Evolutionary conservation across 1,284 basidiomycete species (phyloP), one percentile per base, ranked within the genome.

Genomic region (Sanghuangporus weigelae): DNA sequence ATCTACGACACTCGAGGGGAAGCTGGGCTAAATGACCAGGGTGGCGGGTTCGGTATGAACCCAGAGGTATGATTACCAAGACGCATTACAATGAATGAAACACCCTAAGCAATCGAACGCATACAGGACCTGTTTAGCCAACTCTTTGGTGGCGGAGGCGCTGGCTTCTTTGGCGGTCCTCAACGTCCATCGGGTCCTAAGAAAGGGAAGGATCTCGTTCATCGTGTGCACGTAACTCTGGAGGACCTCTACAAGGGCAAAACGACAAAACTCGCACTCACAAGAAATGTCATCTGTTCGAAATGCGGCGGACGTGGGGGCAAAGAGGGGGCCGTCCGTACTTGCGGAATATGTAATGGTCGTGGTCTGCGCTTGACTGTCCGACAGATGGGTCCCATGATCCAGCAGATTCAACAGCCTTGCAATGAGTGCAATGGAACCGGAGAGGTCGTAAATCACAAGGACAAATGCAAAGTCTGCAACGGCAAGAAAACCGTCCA

Each of bases 171-270:
- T 60, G 83, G 84, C 63, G 83, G 85, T 56, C 85, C 86, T 2
- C 87, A 85, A 21, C 81, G 89, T 60, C 84, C 83, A 7, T 81
- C 83, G 63, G 95, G 94, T n/a, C 90, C 92, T n/a, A 90, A 93
- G 72, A 96, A 93, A 76, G 98, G 96, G 68, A 98, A 98, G 77
- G 97, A 99, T 76, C 92, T 99, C 69, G 92, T 98, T 10, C 97
- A 99, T 80, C 93, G 96, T 66, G 93, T 99, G 70, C 86, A 92
- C 73, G 96, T 98, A 71, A 89, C 95, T 49, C 88, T 99, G 71
- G 96, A 99, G 78, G 97, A 99, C 76, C 86, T 99, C 8, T 99
- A 98, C 87, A 94, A 92, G 76, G 96, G 97, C 78, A 99, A 99
- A 80, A 93, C 95, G 5, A 95, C 96, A 62, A 99, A 99, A 79